Evolutionary conservation across 2,329 filamentous ascomycete species (phyloP).

Genomic region (Arthrobotrys pseudoclavata): DNA sequence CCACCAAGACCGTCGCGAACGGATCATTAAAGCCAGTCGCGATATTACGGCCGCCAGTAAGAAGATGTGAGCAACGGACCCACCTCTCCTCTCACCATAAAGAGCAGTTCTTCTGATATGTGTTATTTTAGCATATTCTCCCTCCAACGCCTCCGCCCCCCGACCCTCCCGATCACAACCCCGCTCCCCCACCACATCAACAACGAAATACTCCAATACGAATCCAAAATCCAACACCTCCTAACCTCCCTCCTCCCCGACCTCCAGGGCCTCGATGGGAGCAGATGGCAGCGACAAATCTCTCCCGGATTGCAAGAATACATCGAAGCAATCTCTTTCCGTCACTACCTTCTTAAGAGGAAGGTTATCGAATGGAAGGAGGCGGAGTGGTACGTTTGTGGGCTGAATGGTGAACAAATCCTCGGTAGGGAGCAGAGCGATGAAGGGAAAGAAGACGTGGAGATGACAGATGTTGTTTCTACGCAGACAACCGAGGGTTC

Average conservation of each 20-base stretch:
- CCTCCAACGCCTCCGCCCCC: slow-evolving; percentile 64
- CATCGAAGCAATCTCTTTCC: slow-evolving; percentile 90
- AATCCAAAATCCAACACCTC: slow-evolving; percentile 78
- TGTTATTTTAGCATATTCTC: slow-evolving; percentile 74
- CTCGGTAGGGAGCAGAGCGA: slow-evolving; percentile 64
- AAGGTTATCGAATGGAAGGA: slow-evolving; percentile 72
- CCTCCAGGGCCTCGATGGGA: slow-evolving; percentile 81
- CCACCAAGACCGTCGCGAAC: slow-evolving; percentile 92
- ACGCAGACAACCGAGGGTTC: neutral
- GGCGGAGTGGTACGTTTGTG: slow-evolving; percentile 47
- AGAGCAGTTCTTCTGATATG: too few species aligned
- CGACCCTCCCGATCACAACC: slow-evolving; percentile 67
- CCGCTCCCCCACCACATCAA: slow-evolving; percentile 76
- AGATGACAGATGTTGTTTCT: slow-evolving; percentile 38
- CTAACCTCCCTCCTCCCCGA: slow-evolving; percentile 79
- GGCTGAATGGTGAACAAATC: slow-evolving; percentile 64
- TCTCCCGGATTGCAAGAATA: slow-evolving; percentile 89
- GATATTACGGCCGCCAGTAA: slow-evolving; percentile 96
- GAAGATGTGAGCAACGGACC: slow-evolving; percentile 79
- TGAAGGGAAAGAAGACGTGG: slow-evolving; percentile 59
- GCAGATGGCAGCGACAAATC: slow-evolving; percentile 84
- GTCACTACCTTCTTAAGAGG: slow-evolving; percentile 86
- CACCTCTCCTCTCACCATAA: neutral
- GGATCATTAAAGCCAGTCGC: slow-evolving; percentile 88
- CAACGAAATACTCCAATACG: slow-evolving; percentile 78